Conservation (phyloP, 1,139 yeast genomes). For the Yamadazyma aaseri region DNA sequence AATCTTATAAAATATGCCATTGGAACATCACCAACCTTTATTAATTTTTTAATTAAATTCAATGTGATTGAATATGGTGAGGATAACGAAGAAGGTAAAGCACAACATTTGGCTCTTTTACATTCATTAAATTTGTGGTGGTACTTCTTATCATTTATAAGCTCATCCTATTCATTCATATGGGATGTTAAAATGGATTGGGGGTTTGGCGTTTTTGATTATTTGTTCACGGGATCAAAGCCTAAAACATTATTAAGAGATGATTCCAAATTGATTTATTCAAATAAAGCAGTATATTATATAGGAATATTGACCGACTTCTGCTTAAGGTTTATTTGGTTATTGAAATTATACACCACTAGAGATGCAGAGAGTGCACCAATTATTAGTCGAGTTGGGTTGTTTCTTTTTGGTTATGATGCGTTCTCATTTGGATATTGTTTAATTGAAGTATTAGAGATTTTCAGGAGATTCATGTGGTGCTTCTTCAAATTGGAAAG, state of each 20-base stretch:
- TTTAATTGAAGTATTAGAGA: conserved; percentile 66
- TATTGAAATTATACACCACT: conserved; percentile 47
- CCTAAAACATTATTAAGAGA: conserved; percentile 20
- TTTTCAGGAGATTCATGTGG: conserved; percentile 87
- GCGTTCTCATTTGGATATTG: conserved; percentile 61
- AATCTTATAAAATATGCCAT: conserved; percentile 76
- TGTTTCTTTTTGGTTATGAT: conserved; percentile 42
- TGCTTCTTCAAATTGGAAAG: conserved; percentile 78
- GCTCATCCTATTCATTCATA: conserved; percentile 72
- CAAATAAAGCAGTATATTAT: conserved; percentile 36
- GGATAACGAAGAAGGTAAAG: conserved; percentile 12
- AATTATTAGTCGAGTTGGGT: conserved; percentile 20
- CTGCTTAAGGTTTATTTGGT: conserved; percentile 71
- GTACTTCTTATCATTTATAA: conserved; percentile 54
- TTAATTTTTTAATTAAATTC: conserved; percentile 38
- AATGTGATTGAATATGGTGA: conserved; percentile 14
- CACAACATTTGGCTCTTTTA: conserved; percentile 12
- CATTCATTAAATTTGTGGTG: conserved; percentile 34
- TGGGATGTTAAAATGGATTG: conserved; percentile 94
- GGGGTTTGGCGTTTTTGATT: conserved; percentile 62
- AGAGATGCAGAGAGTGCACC: conserved; percentile 22
- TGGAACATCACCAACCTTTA: conserved; percentile 62
- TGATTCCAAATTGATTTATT: conserved; percentile 21
- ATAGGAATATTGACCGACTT: conserved; percentile 60
- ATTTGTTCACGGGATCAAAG: conserved; percentile 16